A percentile compares a stretch with the other conserved stretches of the same genome.
Conservation (phyloP, 202 grass and related monocot species). For the Digitaria exilis region DNA sequence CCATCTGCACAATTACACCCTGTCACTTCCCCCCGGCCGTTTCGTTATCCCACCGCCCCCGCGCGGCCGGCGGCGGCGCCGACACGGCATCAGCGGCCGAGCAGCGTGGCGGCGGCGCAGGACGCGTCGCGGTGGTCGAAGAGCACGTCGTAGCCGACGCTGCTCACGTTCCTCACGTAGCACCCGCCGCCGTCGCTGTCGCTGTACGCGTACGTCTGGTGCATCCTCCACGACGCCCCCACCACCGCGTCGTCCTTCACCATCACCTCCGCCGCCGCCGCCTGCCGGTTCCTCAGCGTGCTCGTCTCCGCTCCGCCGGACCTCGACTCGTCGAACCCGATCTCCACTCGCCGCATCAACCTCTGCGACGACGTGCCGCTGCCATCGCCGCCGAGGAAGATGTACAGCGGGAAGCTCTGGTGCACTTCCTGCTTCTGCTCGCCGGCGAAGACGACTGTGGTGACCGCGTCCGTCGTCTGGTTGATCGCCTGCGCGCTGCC, state of each 20-base stretch:
- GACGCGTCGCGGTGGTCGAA: constrained; percentile 66
- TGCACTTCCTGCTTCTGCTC: constrained; percentile 44
- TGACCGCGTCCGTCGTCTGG: constrained; percentile 50
- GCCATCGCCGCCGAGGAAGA: constrained; percentile 54
- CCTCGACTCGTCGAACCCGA: constrained; percentile 59
- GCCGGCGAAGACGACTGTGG: constrained; percentile 20
- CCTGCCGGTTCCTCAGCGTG: constrained; percentile 65
- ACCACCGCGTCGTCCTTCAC: constrained; percentile 63
- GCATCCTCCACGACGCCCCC: constrained; percentile 57
- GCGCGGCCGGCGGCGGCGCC: constrained; percentile 7
- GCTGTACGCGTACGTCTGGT: constrained; percentile 72
- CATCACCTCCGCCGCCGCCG: constrained; percentile 59
- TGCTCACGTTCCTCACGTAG: constrained; percentile 80
- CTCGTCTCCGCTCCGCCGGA: constrained; percentile 22
- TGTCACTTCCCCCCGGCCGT: constrained; percentile 16
- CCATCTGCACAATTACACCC: constrained; percentile 36
- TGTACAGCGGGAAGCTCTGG: constrained; percentile 73
- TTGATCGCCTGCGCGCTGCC: constrained; percentile 65
- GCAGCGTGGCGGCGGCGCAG: constrained; percentile 39
- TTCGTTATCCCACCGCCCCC: constrained; percentile 31
- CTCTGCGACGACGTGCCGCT: constrained; percentile 53
- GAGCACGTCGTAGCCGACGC: constrained; percentile 68
- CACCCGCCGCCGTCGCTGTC: constrained; percentile 68
- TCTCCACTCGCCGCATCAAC: constrained; percentile 50
- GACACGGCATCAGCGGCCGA: constrained; percentile 41